Conservation (phyloP, 75 land plant genomes). For the Chamaecyparis obtusa region DNA sequence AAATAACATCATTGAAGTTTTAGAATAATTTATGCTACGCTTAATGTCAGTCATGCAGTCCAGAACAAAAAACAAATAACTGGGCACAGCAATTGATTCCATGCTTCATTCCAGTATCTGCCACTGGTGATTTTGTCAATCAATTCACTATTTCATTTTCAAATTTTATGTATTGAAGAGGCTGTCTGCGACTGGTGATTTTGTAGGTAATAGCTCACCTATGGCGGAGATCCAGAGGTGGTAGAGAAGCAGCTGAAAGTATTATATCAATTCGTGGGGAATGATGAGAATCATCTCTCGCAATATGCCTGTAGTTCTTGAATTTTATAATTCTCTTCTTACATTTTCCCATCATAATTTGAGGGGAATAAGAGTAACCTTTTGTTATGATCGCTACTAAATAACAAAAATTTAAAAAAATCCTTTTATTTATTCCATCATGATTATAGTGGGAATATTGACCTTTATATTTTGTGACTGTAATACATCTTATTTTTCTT, state of each 20-base stretch:
- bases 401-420: too few relatives aligned
- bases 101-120: not conserved
- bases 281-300: constrained; percentile 2
- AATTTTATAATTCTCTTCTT: not conserved
- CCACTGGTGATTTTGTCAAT: not conserved
- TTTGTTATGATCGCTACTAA: too few relatives aligned
- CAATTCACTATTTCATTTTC: not conserved
- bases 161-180: not conserved
- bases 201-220: constrained; percentile 12
- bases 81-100: not conserved
- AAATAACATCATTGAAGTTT: not conserved
- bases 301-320: not conserved
- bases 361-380: too few relatives aligned
- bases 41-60: not conserved
- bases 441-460: not conserved
- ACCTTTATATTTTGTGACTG: too few relatives aligned
- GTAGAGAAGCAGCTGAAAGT: constrained; percentile 8
- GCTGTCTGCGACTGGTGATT: constrained; percentile 10
- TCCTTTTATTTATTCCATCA: not conserved
- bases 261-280: not conserved
- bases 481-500: too few relatives aligned
- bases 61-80: not conserved
- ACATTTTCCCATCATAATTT: not conserved
- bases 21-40: not conserved
- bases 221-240: constrained; percentile 8